Base-by-base conservation (phyloP, 768 basidiomycete genomes). In the Astraeus odoratus region DNA sequence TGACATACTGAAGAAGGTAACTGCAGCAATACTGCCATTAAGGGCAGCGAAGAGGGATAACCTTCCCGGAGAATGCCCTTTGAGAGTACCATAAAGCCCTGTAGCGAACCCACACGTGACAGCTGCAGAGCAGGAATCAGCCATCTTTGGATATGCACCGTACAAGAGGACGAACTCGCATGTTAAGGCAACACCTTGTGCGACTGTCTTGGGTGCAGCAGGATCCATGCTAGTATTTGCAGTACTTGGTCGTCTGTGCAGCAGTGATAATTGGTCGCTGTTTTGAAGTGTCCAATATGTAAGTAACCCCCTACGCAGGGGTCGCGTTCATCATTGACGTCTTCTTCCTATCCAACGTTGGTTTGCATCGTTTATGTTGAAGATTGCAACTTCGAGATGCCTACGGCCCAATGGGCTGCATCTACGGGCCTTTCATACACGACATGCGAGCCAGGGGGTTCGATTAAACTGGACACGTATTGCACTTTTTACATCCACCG, bases 1-100 rank as follows among this genome's bases (percentile, higher is more conserved):
- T 12, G 13, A 68, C 83, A 43, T 48, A 91, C 91, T 74, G 63
- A 93, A 92, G 66, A 93, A 93, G 0, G 80, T 75, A 8, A 78
- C 71, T 5, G 85, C 80, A 8, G 78, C 82, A 15, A 90, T 66
- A 19, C 79, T 80, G 37, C 81, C 79, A 57, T 92, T 92, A 18
- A 86, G 50, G 15, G 78, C 81, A 46, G 89, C 77, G 29, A 79
- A 74, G 9, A 74, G 55, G 24, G 81, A 74, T 16, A 82, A 61
- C 8, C 74, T 55, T 4, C 68, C 69, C 31, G 66, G 73, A 33
- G 74, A 71, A 46, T 72, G 71, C 10, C 76, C 66, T 51, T 66
- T 72, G 23, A 76, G 51, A 29, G 80, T 58, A 24, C 69, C 75
- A 48, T 75, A 70, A 2, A 71, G 57, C 12, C 69, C 72, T 33